A percentile compares a stretch with the other conserved stretches of the same genome.
These are phyloP conservation scores for Malassezia globosa DNA, from an alignment of 1,284 basidiomycete genomes.

Conservation along the genomic window DNA sequence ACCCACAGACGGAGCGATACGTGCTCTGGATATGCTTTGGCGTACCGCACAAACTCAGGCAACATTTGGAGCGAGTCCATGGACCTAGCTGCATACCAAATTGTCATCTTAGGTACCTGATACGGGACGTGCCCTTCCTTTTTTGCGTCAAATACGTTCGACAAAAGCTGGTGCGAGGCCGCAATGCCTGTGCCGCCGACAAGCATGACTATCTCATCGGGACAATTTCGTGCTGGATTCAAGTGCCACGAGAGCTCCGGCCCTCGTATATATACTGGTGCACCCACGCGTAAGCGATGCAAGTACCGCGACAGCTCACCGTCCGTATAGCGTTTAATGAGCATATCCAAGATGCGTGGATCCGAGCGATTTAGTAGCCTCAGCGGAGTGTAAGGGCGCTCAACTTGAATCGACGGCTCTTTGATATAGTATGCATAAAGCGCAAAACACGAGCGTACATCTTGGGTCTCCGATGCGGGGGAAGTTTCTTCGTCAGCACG, in stretches of 20 bases:
- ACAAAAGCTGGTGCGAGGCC: conserved; percentile 15
- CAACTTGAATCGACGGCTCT: conserved; percentile 18
- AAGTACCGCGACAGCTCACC: conserved; percentile 20
- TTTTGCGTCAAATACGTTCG: neutral
- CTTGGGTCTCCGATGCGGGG: neutral
- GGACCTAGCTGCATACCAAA: conserved; percentile 11
- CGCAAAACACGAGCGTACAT: neutral
- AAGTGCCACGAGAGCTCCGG: conserved; percentile 16
- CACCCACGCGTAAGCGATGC: conserved; percentile 5
- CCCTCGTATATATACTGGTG: conserved; percentile 13
- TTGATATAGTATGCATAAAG: conserved; percentile 16
- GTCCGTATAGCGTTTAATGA: conserved; percentile 17
- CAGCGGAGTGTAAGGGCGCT: conserved; percentile 19
- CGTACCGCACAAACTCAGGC: conserved; percentile 3
- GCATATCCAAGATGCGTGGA: neutral
- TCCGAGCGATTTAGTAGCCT: neutral
- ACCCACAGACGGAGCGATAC: conserved; percentile 6
- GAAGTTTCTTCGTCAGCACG: too few species aligned
- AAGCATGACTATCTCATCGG: conserved; percentile 16
- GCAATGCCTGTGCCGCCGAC: conserved; percentile 18
- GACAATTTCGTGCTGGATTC: neutral
- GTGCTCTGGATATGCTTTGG: neutral
- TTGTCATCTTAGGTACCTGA: neutral
- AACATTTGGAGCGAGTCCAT: conserved; percentile 8
- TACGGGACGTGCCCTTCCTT: too few species aligned